Evolutionary conservation across 2,329 filamentous ascomycete genomes (phyloP).

Genomic region (Aspergillus tubingensis): DNA sequence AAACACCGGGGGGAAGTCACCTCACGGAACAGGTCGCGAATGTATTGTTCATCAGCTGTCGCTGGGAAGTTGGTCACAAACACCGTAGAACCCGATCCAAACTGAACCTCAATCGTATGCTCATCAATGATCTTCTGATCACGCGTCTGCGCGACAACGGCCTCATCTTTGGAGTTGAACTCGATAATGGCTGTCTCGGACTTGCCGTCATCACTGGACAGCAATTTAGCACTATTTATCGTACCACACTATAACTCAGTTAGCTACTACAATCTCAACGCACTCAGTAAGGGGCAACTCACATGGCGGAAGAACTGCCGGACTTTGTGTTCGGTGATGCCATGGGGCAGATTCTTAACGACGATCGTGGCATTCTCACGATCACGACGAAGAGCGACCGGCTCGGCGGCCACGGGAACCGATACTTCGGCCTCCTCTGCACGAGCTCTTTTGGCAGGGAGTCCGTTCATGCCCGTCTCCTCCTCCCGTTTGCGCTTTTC

Average conservation of each 20-base stretch:
- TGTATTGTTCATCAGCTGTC: conserved; percentile 50
- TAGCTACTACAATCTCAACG: conserved; percentile 7
- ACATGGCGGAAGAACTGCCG: conserved; percentile 85
- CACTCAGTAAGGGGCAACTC: conserved; percentile 24
- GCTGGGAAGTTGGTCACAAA: conserved; percentile 88
- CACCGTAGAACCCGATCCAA: conserved; percentile 76
- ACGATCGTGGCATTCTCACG: conserved; percentile 87
- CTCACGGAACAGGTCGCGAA: conserved; percentile 60
- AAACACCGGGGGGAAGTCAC: conserved; percentile 30
- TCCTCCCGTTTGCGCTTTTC: conserved; percentile 73
- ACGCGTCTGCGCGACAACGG: conserved; percentile 75
- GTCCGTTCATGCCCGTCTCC: conserved; percentile 54
- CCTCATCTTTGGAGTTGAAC: conserved; percentile 79
- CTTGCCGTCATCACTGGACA: conserved; percentile 61
- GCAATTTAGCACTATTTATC: conserved; percentile 73
- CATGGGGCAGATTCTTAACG: conserved; percentile 72
- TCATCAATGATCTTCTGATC: conserved; percentile 78
- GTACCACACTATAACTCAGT: conserved; percentile 62
- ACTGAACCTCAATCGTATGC: conserved; percentile 69
- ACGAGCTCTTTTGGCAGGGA: conserved; percentile 67
- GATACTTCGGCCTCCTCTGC: conserved; percentile 41
- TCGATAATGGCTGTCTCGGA: conserved; percentile 77
- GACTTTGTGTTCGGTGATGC: conserved; percentile 70
- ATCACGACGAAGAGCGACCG: conserved; percentile 67
- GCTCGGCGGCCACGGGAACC: conserved; percentile 33